phyloP scores from a whole-genome alignment of 805 yeast genomes.

The Teunomyces tritomae region DNA sequence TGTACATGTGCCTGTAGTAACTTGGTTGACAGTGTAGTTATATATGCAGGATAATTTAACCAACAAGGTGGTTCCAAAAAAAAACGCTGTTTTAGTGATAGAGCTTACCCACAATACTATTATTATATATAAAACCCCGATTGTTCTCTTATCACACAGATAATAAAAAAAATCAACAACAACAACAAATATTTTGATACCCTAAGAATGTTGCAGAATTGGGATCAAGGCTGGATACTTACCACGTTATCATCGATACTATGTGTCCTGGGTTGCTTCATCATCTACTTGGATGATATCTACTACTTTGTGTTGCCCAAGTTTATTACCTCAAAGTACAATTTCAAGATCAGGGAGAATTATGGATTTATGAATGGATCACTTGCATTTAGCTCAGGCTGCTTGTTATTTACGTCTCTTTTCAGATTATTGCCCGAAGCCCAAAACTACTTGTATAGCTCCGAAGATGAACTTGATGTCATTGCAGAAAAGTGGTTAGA shows the following conservation, averaged over 20 bases:
- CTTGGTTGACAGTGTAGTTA: neutral
- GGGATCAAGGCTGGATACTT: slow-evolving; percentile 60
- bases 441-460: slow-evolving; percentile 40
- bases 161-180: neutral
- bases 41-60: neutral
- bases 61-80: neutral
- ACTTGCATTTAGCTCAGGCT: slow-evolving; percentile 77
- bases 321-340: slow-evolving; percentile 33
- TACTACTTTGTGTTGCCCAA: slow-evolving; percentile 45
- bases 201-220: slow-evolving; percentile 5
- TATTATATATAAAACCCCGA: neutral
- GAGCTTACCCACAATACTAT: neutral
- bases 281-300: slow-evolving; percentile 60
- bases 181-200: neutral
- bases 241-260: slow-evolving; percentile 65
- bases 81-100: neutral
- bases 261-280: slow-evolving; percentile 67
- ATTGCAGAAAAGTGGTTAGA: slow-evolving; percentile 20
- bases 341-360: slow-evolving; percentile 57
- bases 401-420: slow-evolving; percentile 74
- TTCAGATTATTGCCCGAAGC: slow-evolving; percentile 77
- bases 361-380: slow-evolving; percentile 69
- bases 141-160: neutral
- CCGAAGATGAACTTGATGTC: slow-evolving; percentile 7
- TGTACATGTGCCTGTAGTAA: neutral